phyloP scores from a whole-genome alignment of 495 filamentous ascomycete species.

The Chaetomium fimeti region DNA sequence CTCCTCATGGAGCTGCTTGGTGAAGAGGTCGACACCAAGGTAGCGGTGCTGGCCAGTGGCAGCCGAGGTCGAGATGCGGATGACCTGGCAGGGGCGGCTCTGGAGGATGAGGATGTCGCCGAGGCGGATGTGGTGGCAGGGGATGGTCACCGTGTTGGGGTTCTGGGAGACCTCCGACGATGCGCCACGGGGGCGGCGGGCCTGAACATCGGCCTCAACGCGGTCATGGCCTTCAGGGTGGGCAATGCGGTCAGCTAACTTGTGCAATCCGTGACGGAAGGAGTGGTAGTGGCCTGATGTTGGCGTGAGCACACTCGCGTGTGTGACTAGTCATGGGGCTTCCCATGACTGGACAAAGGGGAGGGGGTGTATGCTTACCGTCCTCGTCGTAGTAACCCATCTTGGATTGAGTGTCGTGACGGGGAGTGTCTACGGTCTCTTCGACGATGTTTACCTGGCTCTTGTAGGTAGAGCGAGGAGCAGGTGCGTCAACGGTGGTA shows the following conservation, averaged over 20 bases:
- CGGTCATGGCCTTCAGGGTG: slow-evolving; percentile 62
- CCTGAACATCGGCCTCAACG: slow-evolving; percentile 52
- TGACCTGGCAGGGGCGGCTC: slow-evolving; percentile 99
- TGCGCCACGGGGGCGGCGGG: slow-evolving; percentile 31
- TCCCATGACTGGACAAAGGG: not conserved
- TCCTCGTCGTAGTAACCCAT: slow-evolving; percentile 99
- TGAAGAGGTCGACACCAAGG: slow-evolving; percentile 99
- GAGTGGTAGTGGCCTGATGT: slow-evolving; percentile 81
- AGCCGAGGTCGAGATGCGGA: slow-evolving; percentile 96
- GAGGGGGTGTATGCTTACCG: slow-evolving; percentile 42
- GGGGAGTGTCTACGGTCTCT: slow-evolving; percentile 48
- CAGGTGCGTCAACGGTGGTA: slow-evolving; percentile 49
- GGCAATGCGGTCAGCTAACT: slow-evolving; percentile 75
- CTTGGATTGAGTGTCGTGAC: slow-evolving; percentile 51
- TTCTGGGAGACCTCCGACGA: slow-evolving; percentile 39
- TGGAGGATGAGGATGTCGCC: slow-evolving; percentile 98
- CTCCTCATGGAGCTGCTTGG: slow-evolving; percentile 97
- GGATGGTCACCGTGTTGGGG: slow-evolving; percentile 93
- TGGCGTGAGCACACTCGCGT: slow-evolving; percentile 33
- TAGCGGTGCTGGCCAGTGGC: slow-evolving; percentile 99
- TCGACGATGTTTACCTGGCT: slow-evolving; percentile 40
- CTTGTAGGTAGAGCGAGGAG: slow-evolving; percentile 35
- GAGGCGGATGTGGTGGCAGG: slow-evolving; percentile 97
- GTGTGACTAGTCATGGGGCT: slow-evolving; percentile 6
- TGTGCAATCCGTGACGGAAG: slow-evolving; percentile 75